A percentile compares a stretch with the other conserved stretches of the same genome.
phyloP scores from a whole-genome alignment of 306 rosid species.

The Fragaria vesca region DNA sequence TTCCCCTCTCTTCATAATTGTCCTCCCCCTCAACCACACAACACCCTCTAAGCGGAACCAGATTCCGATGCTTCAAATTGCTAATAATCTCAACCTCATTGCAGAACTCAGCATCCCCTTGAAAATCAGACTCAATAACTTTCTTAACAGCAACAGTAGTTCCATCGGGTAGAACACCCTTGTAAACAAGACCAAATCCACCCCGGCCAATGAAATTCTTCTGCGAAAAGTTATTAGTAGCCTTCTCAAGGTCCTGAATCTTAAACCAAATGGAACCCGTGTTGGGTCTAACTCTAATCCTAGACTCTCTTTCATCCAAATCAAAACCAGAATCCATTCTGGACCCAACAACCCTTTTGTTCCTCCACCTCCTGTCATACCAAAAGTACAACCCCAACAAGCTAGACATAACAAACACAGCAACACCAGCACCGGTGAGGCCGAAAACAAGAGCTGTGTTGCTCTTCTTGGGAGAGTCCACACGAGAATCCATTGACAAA shows the following conservation, averaged over 20 bases:
- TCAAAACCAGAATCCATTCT: constrained; percentile 42
- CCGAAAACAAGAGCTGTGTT: constrained; percentile 67
- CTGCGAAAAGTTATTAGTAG: constrained; percentile 67
- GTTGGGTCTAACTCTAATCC: constrained; percentile 73
- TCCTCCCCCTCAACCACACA: constrained; percentile 68
- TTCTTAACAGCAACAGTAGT: constrained; percentile 78
- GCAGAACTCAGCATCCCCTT: constrained; percentile 81
- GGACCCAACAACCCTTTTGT: constrained; percentile 19
- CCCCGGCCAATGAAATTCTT: constrained; percentile 88
- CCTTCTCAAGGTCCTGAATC: constrained; percentile 82
- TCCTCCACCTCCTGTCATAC: constrained; percentile 54
- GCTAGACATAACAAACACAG: constrained; percentile 49
- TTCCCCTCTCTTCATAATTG: constrained; percentile 40
- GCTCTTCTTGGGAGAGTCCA: constrained; percentile 36
- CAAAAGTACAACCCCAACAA: constrained; percentile 64
- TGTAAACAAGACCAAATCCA: constrained; percentile 85
- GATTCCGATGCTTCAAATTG: constrained; percentile 84
- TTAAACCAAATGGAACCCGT: constrained; percentile 90
- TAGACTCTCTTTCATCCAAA: constrained; percentile 62
- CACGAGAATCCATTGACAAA: constrained; percentile 35
- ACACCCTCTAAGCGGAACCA: constrained; percentile 90
- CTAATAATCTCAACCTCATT: constrained; percentile 96
- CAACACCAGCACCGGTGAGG: constrained; percentile 69
- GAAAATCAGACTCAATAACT: constrained; percentile 77
- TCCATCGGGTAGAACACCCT: constrained; percentile 71